Percentiles rank a stretch among this genome's conserved stretches.
phyloP scores from a whole-genome alignment of 495 filamentous ascomycete genomes.

The Xylaria cubensis region DNA sequence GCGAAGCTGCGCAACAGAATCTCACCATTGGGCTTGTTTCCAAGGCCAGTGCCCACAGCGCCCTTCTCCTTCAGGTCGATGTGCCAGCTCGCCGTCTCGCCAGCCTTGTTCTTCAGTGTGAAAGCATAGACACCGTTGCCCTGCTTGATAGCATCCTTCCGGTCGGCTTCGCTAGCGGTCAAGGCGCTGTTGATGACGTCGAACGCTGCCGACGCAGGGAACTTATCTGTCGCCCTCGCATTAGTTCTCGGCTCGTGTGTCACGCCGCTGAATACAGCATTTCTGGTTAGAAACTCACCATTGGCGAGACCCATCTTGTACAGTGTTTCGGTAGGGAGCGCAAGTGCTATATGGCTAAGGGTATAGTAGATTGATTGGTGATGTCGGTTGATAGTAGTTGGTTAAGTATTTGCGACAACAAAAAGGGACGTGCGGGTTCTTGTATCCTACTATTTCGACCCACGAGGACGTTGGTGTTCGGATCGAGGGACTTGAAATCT shows the following conservation, averaged over 20 bases:
- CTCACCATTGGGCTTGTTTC: constrained; percentile 83
- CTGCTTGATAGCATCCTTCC: constrained; percentile 86
- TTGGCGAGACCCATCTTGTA: constrained; percentile 82
- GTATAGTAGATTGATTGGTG: constrained; percentile 11
- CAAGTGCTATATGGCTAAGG: constrained; percentile 19
- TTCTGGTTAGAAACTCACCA: constrained; percentile 55
- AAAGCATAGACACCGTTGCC: constrained; percentile 90
- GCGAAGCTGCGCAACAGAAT: constrained; percentile 25
- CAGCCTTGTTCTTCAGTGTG: constrained; percentile 84
- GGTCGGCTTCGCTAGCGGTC: constrained; percentile 69
- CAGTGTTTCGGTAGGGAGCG: constrained; percentile 24
- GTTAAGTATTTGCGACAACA: constrained; percentile 8
- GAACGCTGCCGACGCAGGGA: constrained; percentile 91
- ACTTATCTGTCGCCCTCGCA: constrained; percentile 64
- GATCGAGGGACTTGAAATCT: constrained; percentile 27
- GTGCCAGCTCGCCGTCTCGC: constrained; percentile 84
- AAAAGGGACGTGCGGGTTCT: constrained; percentile 17
- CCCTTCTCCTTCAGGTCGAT: constrained; percentile 95
- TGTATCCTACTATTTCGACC: constrained; percentile 10
- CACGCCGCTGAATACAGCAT: not conserved
- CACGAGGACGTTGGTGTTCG: constrained; percentile 9
- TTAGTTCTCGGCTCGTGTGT: constrained; percentile 28
- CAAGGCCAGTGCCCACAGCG: constrained; percentile 76
- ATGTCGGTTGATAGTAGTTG: constrained; percentile 14
- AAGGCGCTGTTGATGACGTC: constrained; percentile 84